These are phyloP conservation scores for Fusarium virguliforme DNA, from an alignment of 2,329 filamentous ascomycete species.

Conservation along the genomic window DNA sequence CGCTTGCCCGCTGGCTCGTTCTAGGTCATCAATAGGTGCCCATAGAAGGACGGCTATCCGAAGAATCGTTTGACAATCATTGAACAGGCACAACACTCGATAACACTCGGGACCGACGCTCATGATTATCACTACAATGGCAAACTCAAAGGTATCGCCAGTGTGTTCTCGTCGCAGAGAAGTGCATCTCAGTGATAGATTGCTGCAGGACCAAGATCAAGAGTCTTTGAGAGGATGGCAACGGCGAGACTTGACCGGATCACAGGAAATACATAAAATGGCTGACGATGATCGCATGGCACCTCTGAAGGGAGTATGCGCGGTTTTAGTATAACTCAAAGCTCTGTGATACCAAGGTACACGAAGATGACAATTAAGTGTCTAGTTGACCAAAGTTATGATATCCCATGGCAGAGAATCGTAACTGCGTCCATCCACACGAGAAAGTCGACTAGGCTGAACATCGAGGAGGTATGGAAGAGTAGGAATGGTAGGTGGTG, in stretches of 20 bases:
- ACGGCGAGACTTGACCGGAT: neutral
- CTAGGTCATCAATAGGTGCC: neutral
- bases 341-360: neutral
- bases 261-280: neutral
- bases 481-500: constrained; percentile 7
- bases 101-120: neutral
- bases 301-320: neutral
- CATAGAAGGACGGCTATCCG: neutral
- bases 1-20: neutral
- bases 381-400: neutral
- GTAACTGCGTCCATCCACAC: neutral
- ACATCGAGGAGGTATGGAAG: neutral
- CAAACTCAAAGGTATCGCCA: neutral
- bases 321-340: neutral
- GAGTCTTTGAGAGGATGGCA: neutral
- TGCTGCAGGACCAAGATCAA: neutral
- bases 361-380: neutral
- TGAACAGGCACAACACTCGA: neutral
- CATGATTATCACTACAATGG: neutral
- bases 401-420: neutral
- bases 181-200: neutral
- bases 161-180: neutral
- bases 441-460: neutral
- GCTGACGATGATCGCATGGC: neutral
- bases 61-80: neutral